A percentile compares a stretch with the other conserved stretches of the same genome.
Evolutionary conservation across 768 basidiomycete species (phyloP).

Genomic region (Phallus indusiatus): DNA sequence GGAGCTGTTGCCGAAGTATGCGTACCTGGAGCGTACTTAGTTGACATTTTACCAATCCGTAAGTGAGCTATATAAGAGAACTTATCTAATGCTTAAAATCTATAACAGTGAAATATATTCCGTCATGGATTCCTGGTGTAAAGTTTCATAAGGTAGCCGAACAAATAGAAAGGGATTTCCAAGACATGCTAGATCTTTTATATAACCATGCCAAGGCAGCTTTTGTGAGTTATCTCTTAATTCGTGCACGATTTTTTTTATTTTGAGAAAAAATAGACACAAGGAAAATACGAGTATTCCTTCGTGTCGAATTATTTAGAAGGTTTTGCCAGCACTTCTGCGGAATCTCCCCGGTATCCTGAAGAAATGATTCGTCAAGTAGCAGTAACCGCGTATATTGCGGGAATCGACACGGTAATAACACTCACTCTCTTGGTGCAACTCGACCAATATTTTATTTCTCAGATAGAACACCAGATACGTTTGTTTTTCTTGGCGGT

Average conservation of each 20-base stretch:
- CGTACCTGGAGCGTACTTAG: constrained; percentile 40
- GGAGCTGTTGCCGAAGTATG: constrained; percentile 42
- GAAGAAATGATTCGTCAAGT: constrained; percentile 2
- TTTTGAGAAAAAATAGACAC: constrained; percentile 10
- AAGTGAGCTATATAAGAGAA: constrained; percentile 6
- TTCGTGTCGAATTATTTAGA: constrained; percentile 14
- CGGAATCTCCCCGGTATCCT: background rate
- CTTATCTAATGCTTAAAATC: background rate
- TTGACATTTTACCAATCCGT: constrained; percentile 41
- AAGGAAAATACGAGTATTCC: constrained; percentile 18
- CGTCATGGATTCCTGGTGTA: constrained; percentile 20
- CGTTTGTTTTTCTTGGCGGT: constrained; percentile 15
- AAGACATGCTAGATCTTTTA: too few species aligned
- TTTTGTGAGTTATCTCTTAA: too few species aligned
- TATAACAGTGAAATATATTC: constrained; percentile 15
- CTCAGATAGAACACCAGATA: constrained; percentile 4
- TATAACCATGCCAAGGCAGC: too few species aligned
- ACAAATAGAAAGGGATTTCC: background rate
- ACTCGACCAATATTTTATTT: background rate
- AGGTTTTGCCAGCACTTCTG: background rate
- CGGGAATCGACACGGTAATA: constrained; percentile 1
- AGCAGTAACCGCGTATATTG: background rate
- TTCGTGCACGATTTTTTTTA: background rate
- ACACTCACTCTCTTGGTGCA: background rate
- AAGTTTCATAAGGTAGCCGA: constrained; percentile 16